A percentile compares a stretch with the other conserved stretches of the same genome.
These are phyloP conservation scores for Puccinia coronata DNA, from an alignment of 1,284 basidiomycete genomes.

Conservation along the genomic window DNA sequence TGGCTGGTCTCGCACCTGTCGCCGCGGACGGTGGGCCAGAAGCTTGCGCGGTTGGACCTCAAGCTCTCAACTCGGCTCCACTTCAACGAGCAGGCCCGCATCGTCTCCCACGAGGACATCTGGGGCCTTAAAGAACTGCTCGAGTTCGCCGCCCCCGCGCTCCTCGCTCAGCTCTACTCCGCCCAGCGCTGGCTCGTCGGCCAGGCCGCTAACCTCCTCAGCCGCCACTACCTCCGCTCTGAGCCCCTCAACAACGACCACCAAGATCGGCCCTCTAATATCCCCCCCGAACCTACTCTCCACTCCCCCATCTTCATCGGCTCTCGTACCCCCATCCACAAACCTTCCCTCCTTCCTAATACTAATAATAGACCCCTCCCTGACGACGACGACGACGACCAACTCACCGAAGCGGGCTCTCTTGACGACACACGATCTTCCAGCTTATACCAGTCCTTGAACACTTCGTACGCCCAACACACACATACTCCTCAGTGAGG, in stretches of 20 bases:
- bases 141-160: constrained; percentile 1
- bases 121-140: constrained; percentile 23
- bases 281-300: neutral
- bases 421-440: neutral
- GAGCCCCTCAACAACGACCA: neutral
- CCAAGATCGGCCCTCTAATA: neutral
- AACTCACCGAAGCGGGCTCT: neutral
- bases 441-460: no score
- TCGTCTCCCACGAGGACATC: constrained; percentile 32
- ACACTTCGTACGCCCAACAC: no score
- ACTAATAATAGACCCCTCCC: neutral
- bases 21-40: neutral
- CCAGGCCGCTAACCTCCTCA: neutral
- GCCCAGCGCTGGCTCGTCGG: constrained; percentile 2
- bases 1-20: constrained; percentile 8
- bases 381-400: neutral
- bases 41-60: neutral
- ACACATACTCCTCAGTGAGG: no score
- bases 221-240: neutral
- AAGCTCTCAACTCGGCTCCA: constrained; percentile 11
- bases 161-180: neutral
- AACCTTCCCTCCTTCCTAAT: neutral
- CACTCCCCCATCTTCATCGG: constrained; percentile 14
- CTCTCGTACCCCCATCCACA: neutral
- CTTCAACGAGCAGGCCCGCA: constrained; percentile 38